Evolutionary conservation across 1,139 yeast genomes (phyloP).

Genomic region (Pichia sp.): DNA sequence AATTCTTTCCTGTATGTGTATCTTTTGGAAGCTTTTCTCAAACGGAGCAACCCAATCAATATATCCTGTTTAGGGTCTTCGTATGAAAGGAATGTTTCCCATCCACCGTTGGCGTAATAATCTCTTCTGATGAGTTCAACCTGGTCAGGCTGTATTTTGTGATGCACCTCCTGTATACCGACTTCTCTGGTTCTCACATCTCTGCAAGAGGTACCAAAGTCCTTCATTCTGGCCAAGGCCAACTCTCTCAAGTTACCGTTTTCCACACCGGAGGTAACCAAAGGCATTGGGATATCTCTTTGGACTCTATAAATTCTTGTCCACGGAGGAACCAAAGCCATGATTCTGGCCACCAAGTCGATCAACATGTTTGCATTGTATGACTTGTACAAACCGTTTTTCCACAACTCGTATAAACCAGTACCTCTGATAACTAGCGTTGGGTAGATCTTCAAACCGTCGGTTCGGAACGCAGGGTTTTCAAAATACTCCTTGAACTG

Average conservation of each 20-base stretch:
- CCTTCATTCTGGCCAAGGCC: slow-evolving; percentile 96
- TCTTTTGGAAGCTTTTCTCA: slow-evolving; percentile 84
- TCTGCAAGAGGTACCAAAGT: slow-evolving; percentile 92
- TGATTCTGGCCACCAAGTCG: slow-evolving; percentile 89
- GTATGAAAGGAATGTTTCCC: slow-evolving; percentile 96
- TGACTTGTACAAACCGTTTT: slow-evolving; percentile 88
- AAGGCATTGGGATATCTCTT: slow-evolving; percentile 98
- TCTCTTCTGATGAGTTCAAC: slow-evolving; percentile 94
- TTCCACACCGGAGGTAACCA: slow-evolving; percentile 96
- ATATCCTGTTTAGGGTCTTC: slow-evolving; percentile 98
- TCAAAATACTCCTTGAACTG: slow-evolving; percentile 96
- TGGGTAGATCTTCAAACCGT: slow-evolving; percentile 92
- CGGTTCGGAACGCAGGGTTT: slow-evolving; percentile 95
- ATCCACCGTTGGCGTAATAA: slow-evolving; percentile 96
- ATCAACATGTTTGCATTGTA: slow-evolving; percentile 92
- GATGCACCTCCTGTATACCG: slow-evolving; percentile 97
- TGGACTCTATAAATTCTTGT: slow-evolving; percentile 97
- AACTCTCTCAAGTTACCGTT: slow-evolving; percentile 94
- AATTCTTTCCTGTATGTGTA: slow-evolving; percentile 90
- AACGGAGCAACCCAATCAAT: slow-evolving; percentile 80
- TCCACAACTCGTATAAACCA: slow-evolving; percentile 96
- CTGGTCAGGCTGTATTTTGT: slow-evolving; percentile 95
- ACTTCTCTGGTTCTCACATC: slow-evolving; percentile 99
- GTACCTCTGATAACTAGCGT: slow-evolving; percentile 97
- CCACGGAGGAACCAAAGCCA: slow-evolving; percentile 99